phyloP scores from a whole-genome alignment of 176 grass and related monocot species.

The Hordeum marinum region DNA sequence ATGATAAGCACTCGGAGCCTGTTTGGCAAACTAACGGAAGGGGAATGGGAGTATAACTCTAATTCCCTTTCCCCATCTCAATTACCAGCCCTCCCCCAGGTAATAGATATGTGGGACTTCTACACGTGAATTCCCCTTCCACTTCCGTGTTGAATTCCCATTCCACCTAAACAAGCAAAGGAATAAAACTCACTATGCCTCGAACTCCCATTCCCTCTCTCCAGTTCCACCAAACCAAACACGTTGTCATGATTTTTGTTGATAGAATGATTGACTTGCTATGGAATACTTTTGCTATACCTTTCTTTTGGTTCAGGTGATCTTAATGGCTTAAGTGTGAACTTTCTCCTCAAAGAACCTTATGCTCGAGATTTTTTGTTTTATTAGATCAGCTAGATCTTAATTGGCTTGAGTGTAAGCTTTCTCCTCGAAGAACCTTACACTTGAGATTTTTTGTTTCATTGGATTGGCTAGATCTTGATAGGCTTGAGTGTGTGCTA shows the following conservation, averaged over 20 bases:
- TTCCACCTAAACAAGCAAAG: too few relatives aligned
- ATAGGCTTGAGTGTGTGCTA: not conserved
- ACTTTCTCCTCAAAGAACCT: not conserved
- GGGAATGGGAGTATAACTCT: too few relatives aligned
- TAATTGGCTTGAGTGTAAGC: not conserved
- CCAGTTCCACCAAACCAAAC: too few relatives aligned
- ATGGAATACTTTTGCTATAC: not conserved
- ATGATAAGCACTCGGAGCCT: not conserved
- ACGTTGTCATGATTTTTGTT: not conserved
- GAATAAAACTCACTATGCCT: too few relatives aligned
- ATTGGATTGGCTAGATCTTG: not conserved
- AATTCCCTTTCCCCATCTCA: too few relatives aligned
- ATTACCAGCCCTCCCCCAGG: too few relatives aligned
- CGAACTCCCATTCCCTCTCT: too few relatives aligned
- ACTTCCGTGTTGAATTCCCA: too few relatives aligned
- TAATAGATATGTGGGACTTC: too few relatives aligned
- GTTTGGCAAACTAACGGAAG: too few relatives aligned
- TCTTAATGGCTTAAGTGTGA: not conserved
- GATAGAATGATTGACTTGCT: not conserved
- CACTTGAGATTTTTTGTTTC: not conserved
- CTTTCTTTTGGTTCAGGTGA: constrained; percentile 7
- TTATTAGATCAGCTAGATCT: not conserved
- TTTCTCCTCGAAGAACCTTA: not conserved
- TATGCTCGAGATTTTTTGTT: not conserved
- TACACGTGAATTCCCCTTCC: too few relatives aligned